Conservation (phyloP, 2,329 filamentous ascomycete species). For the Niveomyces coronatus region DNA sequence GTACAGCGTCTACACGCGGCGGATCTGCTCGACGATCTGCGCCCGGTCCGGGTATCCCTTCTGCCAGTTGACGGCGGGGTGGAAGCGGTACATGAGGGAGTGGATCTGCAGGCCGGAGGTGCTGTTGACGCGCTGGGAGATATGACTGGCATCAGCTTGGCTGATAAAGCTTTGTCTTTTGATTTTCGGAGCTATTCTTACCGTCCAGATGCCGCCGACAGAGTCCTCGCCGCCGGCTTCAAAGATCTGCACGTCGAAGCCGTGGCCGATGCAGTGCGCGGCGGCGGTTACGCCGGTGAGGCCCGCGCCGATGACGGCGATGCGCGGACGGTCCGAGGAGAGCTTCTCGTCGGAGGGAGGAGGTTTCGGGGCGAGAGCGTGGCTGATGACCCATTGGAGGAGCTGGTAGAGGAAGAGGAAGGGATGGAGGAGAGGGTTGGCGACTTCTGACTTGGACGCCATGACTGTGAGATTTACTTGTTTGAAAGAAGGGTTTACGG, state of each 20-base stretch:
- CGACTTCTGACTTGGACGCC: slow-evolving; percentile 20
- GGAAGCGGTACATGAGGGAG: slow-evolving; percentile 79
- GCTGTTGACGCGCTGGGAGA: slow-evolving; percentile 59
- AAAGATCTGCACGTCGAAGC: slow-evolving; percentile 72
- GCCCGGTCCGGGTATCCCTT: slow-evolving; percentile 67
- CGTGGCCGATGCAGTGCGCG: slow-evolving; percentile 74
- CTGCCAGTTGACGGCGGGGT: slow-evolving; percentile 66
- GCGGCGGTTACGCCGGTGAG: slow-evolving; percentile 70
- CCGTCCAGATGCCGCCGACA: slow-evolving; percentile 73
- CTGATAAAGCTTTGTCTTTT: neutral
- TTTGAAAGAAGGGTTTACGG: no score
- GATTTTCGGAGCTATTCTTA: slow-evolving; percentile 26
- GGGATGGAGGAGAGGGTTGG: slow-evolving; percentile 38
- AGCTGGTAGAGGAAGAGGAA: slow-evolving; percentile 54
- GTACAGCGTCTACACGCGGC: slow-evolving; percentile 64
- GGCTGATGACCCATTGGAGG: slow-evolving; percentile 52
- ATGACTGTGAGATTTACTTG: no score
- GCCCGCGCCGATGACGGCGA: slow-evolving; percentile 61
- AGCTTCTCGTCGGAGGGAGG: slow-evolving; percentile 50
- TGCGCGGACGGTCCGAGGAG: slow-evolving; percentile 49
- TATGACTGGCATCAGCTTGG: neutral
- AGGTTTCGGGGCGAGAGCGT: slow-evolving; percentile 58
- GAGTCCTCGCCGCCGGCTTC: slow-evolving; percentile 57
- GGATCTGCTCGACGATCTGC: slow-evolving; percentile 65
- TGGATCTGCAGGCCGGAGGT: slow-evolving; percentile 78